These are phyloP conservation scores for Dittrichia graveolens DNA, from an alignment of 129 eudicot genomes.

Conservation along the genomic window DNA sequence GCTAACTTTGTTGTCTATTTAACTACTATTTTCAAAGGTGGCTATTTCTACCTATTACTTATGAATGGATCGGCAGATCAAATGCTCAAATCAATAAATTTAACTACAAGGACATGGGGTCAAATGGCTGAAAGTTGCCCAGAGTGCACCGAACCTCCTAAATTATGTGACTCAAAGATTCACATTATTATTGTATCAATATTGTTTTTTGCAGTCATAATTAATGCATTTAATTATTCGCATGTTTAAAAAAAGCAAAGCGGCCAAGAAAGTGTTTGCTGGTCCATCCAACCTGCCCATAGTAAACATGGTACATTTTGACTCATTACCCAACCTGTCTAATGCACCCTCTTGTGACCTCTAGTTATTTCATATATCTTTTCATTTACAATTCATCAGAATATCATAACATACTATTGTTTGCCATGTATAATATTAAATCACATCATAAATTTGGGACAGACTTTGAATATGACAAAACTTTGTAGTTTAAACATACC, in stretches of 20 bases:
- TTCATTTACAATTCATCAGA: neutral
- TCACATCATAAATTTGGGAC: neutral
- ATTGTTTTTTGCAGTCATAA: neutral
- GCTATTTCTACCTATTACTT: neutral
- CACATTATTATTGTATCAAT: neutral
- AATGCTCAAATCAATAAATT: neutral
- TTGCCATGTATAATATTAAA: neutral
- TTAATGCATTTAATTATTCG: neutral
- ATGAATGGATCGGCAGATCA: neutral
- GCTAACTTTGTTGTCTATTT: constrained; percentile 7
- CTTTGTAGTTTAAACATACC: constrained; percentile 43
- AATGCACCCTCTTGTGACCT: neutral
- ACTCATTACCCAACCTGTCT: neutral
- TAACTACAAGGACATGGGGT: neutral
- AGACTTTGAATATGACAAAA: constrained; percentile 1
- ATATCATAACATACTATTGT: constrained; percentile 14
- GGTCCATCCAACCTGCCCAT: neutral
- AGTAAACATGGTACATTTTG: neutral
- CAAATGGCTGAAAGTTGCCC: neutral
- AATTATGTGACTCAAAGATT: neutral
- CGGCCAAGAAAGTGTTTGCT: neutral
- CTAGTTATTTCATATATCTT: neutral
- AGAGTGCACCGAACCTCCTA: neutral
- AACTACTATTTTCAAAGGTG: neutral
- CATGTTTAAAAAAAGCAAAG: neutral